Evolutionary conservation across 2,329 filamentous ascomycete species (phyloP).

Genomic region (Hymenoscyphus occultus): DNA sequence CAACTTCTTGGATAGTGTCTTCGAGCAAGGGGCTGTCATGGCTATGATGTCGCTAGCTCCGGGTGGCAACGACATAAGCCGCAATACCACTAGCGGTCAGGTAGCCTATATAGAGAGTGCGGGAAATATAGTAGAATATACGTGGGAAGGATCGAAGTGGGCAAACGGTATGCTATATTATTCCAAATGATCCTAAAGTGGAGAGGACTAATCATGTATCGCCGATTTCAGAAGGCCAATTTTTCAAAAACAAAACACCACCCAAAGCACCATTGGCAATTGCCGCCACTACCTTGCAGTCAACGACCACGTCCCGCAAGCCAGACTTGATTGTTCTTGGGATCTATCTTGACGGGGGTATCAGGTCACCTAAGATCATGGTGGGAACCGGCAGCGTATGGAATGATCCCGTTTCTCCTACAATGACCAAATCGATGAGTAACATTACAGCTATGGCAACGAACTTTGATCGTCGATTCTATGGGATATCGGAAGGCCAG

Average conservation of each 20-base stretch:
- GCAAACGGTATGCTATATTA: background rate
- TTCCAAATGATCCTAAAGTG: background rate
- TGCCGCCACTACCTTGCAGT: background rate
- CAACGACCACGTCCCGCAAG: background rate
- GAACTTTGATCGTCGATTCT: background rate
- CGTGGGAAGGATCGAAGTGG: background rate
- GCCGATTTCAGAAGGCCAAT: background rate
- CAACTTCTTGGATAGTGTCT: background rate
- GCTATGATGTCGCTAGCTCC: background rate
- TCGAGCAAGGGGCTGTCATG: background rate
- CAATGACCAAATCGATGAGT: background rate
- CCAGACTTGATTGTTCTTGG: background rate
- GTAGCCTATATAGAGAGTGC: background rate
- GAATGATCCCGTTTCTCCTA: background rate
- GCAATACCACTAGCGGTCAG: background rate
- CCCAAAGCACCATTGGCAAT: background rate
- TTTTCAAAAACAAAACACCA: constrained; percentile 1
- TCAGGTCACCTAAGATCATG: background rate
- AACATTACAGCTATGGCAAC: background rate
- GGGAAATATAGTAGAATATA: background rate
- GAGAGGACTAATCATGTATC: background rate
- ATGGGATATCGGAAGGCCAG: background rate
- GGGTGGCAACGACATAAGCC: background rate
- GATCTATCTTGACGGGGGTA: background rate
- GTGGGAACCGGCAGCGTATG: background rate